Evolutionary conservation across 2,329 filamentous ascomycete species (phyloP).

Genomic region (Cercospora sp.): DNA sequence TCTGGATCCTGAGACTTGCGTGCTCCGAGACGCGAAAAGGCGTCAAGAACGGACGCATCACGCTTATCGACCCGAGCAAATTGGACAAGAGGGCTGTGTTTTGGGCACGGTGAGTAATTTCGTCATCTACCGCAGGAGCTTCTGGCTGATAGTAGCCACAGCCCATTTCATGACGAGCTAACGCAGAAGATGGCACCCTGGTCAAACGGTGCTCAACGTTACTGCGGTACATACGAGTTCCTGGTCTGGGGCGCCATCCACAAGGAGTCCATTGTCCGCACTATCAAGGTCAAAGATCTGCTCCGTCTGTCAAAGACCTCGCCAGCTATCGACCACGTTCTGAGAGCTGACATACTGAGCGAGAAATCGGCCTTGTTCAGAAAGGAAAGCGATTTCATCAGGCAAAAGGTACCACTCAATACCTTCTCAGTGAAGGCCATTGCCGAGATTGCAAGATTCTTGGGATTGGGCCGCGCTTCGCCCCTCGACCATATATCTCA

Average conservation of each 20-base stretch:
- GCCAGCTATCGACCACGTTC: neutral
- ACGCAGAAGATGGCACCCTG: neutral
- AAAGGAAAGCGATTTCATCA: neutral
- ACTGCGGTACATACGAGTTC: slow-evolving; percentile 22
- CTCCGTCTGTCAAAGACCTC: neutral
- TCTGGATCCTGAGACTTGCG: slow-evolving; percentile 20
- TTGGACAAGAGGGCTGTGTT: slow-evolving; percentile 16
- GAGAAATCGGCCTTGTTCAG: neutral
- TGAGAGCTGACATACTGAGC: neutral
- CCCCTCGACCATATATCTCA: slow-evolving; percentile 15
- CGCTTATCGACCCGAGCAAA: slow-evolving; percentile 19
- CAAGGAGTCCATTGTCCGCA: slow-evolving; percentile 19
- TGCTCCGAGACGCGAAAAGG: slow-evolving; percentile 12
- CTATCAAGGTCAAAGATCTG: slow-evolving; percentile 21
- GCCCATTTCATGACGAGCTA: slow-evolving; percentile 11
- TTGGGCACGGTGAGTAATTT: slow-evolving; percentile 2
- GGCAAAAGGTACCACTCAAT: neutral
- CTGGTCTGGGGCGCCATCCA: slow-evolving; percentile 22
- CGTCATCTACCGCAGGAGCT: too few species aligned
- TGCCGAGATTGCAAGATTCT: slow-evolving; percentile 7
- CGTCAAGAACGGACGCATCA: slow-evolving; percentile 12
- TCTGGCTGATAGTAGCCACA: neutral
- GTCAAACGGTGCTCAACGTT: slow-evolving; percentile 11
- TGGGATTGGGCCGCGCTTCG: slow-evolving; percentile 5
- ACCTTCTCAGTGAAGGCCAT: slow-evolving; percentile 9